Base-by-base conservation (phyloP, 257 asterid genomes). In the Forsythia suspensa region DNA sequence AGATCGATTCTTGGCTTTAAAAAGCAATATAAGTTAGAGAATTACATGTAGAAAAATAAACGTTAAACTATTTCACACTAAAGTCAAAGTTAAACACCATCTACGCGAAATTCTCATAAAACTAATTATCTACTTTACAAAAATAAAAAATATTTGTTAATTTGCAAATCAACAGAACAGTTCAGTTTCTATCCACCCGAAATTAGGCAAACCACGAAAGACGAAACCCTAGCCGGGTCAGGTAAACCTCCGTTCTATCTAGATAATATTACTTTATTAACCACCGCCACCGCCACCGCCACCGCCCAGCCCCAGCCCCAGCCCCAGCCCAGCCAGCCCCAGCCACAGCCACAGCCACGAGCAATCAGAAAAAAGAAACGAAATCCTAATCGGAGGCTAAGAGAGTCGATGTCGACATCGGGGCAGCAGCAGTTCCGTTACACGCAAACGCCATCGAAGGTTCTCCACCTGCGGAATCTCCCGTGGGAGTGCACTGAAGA, bases 371-470 rank as follows among this genome's bases (percentile, higher is more conserved):
- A 55, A n/a, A 55, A 5, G 24, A n/a, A 57, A 5, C 10, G 12
- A 6, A 6, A n/a, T 57, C 66, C 66, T 21, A 61, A 61, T 20
- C 4, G 69, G 69, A 61, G 69, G 38, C 37, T 8, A 61, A 20
- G 36, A 61, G 69, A 21, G 15, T 61, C 84, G 83, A 93, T 91
- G 97, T 88, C 97, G 79, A 87, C 90, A 68, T 88, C 96, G 76
- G 92, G 85, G 57, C 96, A 88, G 85, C 87, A 83, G 71, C 98
- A 93, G 86, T 91, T 93, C 80, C 90, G 98, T 69, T 91, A 88
- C 85, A 86, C 97, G 20, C 97, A 90, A 82, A 91, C 97, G 44
- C 97, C 98, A 8, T 93, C 96, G 70, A 93, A 93, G 92, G 98
- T 93, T 74, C 85, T 93, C 66, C 98, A 93, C 87, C 89, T 93